phyloP scores from a whole-genome alignment of 805 yeast genomes.

The Ogataea ramenticola region DNA sequence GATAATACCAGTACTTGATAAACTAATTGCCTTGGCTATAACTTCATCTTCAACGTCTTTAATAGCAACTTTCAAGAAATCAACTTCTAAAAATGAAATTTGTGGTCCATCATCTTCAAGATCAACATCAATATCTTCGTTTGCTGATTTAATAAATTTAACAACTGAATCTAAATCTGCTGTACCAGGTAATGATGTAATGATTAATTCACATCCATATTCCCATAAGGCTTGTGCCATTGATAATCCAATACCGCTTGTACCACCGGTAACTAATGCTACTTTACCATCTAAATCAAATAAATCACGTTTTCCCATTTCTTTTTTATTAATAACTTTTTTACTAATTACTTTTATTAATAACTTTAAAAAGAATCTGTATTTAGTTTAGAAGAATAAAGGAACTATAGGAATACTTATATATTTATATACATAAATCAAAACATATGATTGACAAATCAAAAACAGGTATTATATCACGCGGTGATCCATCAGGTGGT shows the following conservation, averaged over 20 bases:
- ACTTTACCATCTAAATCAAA: slow-evolving; percentile 33
- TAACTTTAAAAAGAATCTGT: no score
- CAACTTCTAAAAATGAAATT: slow-evolving; percentile 22
- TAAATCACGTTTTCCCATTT: slow-evolving; percentile 4
- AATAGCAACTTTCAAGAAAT: slow-evolving; percentile 20
- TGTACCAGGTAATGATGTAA: slow-evolving; percentile 29
- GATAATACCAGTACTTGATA: slow-evolving; percentile 22
- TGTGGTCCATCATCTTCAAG: slow-evolving; percentile 31
- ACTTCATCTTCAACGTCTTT: slow-evolving; percentile 23
- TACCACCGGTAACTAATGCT: slow-evolving; percentile 43
- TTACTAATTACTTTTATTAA: not conserved
- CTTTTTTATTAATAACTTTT: not conserved
- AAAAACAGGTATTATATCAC: no score
- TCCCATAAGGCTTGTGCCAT: slow-evolving; percentile 44
- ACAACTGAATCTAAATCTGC: slow-evolving; percentile 22
- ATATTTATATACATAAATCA: no score
- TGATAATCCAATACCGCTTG: slow-evolving; percentile 48
- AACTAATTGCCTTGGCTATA: slow-evolving; percentile 22
- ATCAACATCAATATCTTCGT: slow-evolving; percentile 14
- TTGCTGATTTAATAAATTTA: slow-evolving; percentile 8
- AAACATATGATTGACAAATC: no score
- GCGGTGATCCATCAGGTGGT: no score
- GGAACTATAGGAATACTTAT: no score
- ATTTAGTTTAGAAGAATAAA: not conserved
- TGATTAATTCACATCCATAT: slow-evolving; percentile 35